phyloP scores from a whole-genome alignment of 371 early-diverging fungal species.

The Rhizopus delemar region DNA sequence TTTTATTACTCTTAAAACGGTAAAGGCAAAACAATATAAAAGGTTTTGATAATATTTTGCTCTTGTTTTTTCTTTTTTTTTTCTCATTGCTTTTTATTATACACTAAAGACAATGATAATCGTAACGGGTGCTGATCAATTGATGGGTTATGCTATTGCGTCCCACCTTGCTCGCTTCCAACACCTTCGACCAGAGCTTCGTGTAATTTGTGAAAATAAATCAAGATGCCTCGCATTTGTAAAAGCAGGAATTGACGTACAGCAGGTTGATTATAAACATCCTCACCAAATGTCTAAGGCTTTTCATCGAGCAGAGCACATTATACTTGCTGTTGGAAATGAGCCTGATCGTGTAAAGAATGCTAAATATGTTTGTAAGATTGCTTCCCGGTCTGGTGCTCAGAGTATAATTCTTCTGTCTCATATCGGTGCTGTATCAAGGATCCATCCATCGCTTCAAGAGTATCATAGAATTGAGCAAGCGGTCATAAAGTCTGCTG shows the following conservation, averaged over 20 bases:
- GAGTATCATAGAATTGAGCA: constrained; percentile 38
- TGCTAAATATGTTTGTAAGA: constrained; percentile 23
- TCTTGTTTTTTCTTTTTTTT: background rate
- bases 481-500: constrained; percentile 24
- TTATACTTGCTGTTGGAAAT: constrained; percentile 36
- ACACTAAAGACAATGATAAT: constrained; percentile 29
- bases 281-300: constrained; percentile 30
- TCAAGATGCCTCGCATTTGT: constrained; percentile 32
- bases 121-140: constrained; percentile 41
- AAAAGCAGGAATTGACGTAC: constrained; percentile 33
- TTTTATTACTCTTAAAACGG: background rate
- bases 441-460: constrained; percentile 24
- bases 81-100: background rate
- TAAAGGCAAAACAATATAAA: background rate
- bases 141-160: constrained; percentile 33
- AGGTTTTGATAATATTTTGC: background rate
- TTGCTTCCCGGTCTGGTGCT: constrained; percentile 32
- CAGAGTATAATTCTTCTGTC: constrained; percentile 36
- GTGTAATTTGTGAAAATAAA: constrained; percentile 32
- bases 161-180: constrained; percentile 31
- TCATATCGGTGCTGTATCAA: constrained; percentile 38
- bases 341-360: constrained; percentile 27
- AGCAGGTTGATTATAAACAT: constrained; percentile 31
- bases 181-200: constrained; percentile 23
- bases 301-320: constrained; percentile 31